These are phyloP conservation scores for Suillus cothurnatus DNA, from an alignment of 768 basidiomycete genomes.

Conservation along the genomic window DNA sequence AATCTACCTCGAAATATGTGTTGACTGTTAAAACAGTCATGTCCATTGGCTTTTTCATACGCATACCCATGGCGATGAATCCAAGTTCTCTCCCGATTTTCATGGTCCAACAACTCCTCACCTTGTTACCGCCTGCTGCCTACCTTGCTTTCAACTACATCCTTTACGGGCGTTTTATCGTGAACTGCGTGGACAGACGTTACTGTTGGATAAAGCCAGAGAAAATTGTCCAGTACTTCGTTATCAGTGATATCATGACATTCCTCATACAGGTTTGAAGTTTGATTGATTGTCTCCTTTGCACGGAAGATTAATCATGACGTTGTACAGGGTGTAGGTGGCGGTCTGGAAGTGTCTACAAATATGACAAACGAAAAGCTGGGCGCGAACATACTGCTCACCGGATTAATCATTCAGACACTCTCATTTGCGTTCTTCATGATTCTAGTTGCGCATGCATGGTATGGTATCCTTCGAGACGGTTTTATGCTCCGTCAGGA, in stretches of 20 bases:
- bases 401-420: conserved; percentile 27
- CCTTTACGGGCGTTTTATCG: conserved; percentile 30
- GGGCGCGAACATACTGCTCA: conserved; percentile 25
- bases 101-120: conserved; percentile 24
- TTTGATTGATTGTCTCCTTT: not conserved
- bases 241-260: conserved; percentile 31
- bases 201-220: conserved; percentile 29
- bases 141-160: conserved; percentile 39
- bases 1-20: too few species aligned
- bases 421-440: conserved; percentile 28
- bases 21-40: conserved; percentile 15
- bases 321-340: conserved; percentile 24
- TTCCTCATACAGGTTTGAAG: conserved; percentile 29
- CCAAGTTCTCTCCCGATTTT: conserved; percentile 21
- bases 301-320: not conserved
- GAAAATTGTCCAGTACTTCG: conserved; percentile 24
- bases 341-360: conserved; percentile 18
- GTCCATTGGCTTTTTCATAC: conserved; percentile 23
- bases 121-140: conserved; percentile 27
- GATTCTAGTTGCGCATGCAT: conserved; percentile 16
- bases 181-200: conserved; percentile 18
- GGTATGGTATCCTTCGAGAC: conserved; percentile 17
- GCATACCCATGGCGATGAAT: conserved; percentile 20
- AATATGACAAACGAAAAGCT: conserved; percentile 1
- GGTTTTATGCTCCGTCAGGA: conserved; percentile 11